phyloP scores from a whole-genome alignment of 2,329 filamentous ascomycete genomes.

The Neocatenulostroma microsporum region DNA sequence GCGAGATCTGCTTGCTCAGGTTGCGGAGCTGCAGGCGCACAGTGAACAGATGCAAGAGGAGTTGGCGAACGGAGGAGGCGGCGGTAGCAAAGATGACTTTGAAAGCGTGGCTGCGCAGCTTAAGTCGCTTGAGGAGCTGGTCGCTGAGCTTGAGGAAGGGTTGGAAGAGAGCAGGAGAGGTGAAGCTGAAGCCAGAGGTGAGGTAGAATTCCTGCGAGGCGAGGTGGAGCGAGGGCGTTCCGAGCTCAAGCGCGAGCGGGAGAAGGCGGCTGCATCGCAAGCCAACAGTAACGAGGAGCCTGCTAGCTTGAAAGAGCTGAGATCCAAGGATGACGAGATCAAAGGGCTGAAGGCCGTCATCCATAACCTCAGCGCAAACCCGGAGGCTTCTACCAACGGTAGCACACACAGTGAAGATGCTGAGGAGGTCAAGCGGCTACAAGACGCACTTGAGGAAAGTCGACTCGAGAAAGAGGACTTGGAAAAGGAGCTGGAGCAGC shows the following conservation, averaged over 20 bases:
- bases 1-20: conserved; percentile 73
- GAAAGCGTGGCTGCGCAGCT: conserved; percentile 84
- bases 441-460: conserved; percentile 57
- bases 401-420: conserved; percentile 23
- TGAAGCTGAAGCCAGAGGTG: conserved; percentile 88
- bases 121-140: conserved; percentile 90
- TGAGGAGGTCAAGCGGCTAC: conserved; percentile 50
- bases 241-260: conserved; percentile 79
- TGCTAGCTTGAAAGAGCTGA: conserved; percentile 61
- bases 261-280: conserved; percentile 62
- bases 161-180: conserved; percentile 89
- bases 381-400: conserved; percentile 16
- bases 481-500: conserved; percentile 76
- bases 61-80: conserved; percentile 27
- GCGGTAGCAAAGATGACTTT: conserved; percentile 70
- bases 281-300: conserved; percentile 45
- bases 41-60: conserved; percentile 78
- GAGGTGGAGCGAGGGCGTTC: conserved; percentile 88
- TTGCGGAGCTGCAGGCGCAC: conserved; percentile 63
- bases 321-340: conserved; percentile 96
- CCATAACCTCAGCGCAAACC: conserved; percentile 65
- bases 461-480: conserved; percentile 76
- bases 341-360: conserved; percentile 96
- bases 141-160: conserved; percentile 93
- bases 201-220: conserved; percentile 89